Evolutionary conservation across 345 rosid genomes (phyloP).

Genomic region (Corchorus capsularis): DNA sequence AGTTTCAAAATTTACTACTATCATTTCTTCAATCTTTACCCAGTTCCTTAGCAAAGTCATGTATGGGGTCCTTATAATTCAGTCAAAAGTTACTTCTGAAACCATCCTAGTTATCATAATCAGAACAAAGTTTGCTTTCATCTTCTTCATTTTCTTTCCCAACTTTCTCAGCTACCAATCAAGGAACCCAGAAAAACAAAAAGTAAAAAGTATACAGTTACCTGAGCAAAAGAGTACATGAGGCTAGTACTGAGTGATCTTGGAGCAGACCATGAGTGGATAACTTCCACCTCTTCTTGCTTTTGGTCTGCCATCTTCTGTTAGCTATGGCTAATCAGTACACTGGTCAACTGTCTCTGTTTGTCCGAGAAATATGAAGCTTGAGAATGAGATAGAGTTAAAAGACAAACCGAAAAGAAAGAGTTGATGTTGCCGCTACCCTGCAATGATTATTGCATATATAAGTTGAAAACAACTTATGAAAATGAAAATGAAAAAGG

Average conservation of each 20-base stretch:
- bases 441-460: neutral
- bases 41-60: neutral
- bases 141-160: conserved; percentile 3
- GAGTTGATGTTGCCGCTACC: neutral
- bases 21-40: neutral
- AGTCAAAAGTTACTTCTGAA: neutral
- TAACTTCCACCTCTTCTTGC: conserved; percentile 48
- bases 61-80: neutral
- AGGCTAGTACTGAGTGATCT: conserved; percentile 87
- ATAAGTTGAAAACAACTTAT: neutral
- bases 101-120: neutral
- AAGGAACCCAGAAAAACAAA: neutral
- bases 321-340: no score
- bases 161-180: conserved; percentile 18
- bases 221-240: conserved; percentile 91
- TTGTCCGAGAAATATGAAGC: no score
- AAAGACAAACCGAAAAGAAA: no score
- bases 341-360: no score
- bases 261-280: conserved; percentile 92
- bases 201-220: conserved; percentile 13
- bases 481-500: neutral
- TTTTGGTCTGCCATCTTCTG: conserved; percentile 11
- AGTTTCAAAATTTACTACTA: neutral
- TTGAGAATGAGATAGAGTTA: neutral
- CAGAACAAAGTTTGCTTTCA: neutral